Evolutionary conservation across 371 early-diverging fungal genomes (phyloP).

Genomic region (Thermomucor indicae-seudaticae): DNA sequence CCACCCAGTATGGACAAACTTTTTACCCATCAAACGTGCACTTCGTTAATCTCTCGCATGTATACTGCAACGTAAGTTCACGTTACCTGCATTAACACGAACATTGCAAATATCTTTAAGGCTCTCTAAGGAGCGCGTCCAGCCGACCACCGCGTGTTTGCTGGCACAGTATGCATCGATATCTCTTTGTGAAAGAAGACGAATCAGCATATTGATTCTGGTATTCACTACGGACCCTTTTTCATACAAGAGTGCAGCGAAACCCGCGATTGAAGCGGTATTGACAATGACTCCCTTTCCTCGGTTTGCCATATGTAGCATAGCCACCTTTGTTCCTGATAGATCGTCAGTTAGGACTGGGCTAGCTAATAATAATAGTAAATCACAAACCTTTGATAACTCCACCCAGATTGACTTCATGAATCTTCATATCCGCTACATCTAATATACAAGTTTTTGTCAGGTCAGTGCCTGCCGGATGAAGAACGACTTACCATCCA

Average conservation of each 20-base stretch:
- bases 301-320: constrained; percentile 33
- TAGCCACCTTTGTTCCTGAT: constrained; percentile 25
- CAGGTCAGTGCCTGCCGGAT: neutral
- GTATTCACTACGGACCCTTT: neutral
- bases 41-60: too few species aligned
- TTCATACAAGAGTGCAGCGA: neutral
- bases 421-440: neutral
- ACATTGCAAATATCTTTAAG: constrained; percentile 14
- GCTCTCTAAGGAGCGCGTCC: constrained; percentile 11
- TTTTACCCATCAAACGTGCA: too few species aligned
- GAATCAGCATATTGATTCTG: too few species aligned
- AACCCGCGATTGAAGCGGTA: constrained; percentile 20
- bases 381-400: constrained; percentile 4
- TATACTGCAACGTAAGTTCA: too few species aligned
- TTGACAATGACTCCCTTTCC: constrained; percentile 48
- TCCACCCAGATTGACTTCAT: constrained; percentile 1
- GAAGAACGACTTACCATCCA: constrained; percentile 3
- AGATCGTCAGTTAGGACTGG: neutral
- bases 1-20: constrained; percentile 12
- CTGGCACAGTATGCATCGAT: constrained; percentile 2
- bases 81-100: constrained; percentile 19
- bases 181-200: neutral
- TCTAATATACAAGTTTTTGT: neutral
- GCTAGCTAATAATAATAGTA: neutral
- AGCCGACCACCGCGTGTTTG: constrained; percentile 20